phyloP scores from a whole-genome alignment of 495 filamentous ascomycete species.

The Lasiosphaeris hirsuta region DNA sequence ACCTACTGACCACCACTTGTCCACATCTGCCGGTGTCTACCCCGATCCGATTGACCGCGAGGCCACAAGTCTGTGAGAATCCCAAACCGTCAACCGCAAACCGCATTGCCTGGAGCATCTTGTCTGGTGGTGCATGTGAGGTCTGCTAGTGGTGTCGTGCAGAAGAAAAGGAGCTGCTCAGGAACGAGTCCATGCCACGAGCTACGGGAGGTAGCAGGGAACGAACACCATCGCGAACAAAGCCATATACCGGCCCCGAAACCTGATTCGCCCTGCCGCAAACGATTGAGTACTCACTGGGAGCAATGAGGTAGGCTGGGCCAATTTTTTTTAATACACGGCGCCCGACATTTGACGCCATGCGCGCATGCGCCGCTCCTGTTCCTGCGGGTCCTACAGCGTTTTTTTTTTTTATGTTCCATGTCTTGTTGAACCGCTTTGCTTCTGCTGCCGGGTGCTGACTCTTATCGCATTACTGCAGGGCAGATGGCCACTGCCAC shows the following conservation, averaged over 20 bases:
- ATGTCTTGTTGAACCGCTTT: not conserved
- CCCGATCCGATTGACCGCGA: slow-evolving; percentile 4
- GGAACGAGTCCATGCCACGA: slow-evolving; percentile 21
- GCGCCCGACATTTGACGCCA: not conserved
- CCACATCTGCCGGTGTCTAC: not conserved
- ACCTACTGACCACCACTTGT: not conserved
- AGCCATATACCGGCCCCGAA: slow-evolving; percentile 8
- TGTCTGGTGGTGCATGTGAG: not conserved
- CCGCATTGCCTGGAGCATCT: slow-evolving; percentile 3
- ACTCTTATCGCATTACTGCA: slow-evolving; percentile 25
- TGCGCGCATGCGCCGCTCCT: slow-evolving; percentile 14
- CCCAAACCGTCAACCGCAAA: not conserved
- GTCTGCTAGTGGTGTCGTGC: not conserved
- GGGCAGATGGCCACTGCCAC: slow-evolving; percentile 48
- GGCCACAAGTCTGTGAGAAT: not conserved
- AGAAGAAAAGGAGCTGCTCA: not conserved
- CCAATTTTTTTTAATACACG: not conserved
- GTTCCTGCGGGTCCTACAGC: slow-evolving; percentile 10
- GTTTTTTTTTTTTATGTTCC: slow-evolving; percentile 1
- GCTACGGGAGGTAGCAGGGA: slow-evolving; percentile 18
- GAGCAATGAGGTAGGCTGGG: slow-evolving; percentile 30
- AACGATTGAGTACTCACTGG: slow-evolving; percentile 11
- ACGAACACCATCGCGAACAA: slow-evolving; percentile 18
- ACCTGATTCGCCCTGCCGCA: slow-evolving; percentile 11
- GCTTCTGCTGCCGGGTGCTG: slow-evolving; percentile 16